Evolutionary conservation across 352 stramenopile species (phyloP).

Genomic region (Globisporangium heterothallicum): DNA sequence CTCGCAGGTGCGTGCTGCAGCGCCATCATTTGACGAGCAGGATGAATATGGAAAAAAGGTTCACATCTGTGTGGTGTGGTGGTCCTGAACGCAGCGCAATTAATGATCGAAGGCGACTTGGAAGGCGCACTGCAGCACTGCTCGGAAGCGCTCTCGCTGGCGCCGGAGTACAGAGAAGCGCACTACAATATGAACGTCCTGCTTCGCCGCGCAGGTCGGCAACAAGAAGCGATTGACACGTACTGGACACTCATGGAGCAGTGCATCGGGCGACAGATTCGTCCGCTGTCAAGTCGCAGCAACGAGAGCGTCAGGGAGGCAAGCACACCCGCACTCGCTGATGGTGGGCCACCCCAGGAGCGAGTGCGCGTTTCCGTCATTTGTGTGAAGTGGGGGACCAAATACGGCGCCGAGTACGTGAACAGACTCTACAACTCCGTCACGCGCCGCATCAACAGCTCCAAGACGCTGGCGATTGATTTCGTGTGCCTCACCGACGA

Average conservation of each 20-base stretch:
- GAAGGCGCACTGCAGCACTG: conserved; percentile 34
- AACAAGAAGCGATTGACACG: conserved; percentile 34
- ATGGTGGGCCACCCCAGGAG: conserved; percentile 77
- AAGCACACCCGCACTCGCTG: conserved; percentile 91
- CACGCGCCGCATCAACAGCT: conserved; percentile 19
- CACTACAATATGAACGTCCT: conserved; percentile 66
- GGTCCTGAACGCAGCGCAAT: conserved; percentile 18
- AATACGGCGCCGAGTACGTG: conserved; percentile 79
- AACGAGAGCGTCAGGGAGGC: neutral
- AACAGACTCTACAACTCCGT: conserved; percentile 60
- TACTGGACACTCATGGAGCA: conserved; percentile 72
- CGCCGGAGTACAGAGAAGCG: conserved; percentile 25
- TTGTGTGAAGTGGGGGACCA: conserved; percentile 85
- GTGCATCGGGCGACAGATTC: conserved; percentile 55
- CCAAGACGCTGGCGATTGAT: conserved; percentile 11
- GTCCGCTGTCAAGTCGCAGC: conserved; percentile 40
- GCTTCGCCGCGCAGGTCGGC: conserved; percentile 37
- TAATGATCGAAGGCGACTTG: conserved; percentile 28
- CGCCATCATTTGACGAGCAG: neutral
- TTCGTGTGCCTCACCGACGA: conserved; percentile 79
- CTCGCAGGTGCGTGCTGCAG: conserved; percentile 29
- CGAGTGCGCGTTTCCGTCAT: conserved; percentile 33
- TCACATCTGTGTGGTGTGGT: neutral
- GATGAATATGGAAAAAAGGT: neutral
- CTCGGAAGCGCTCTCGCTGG: conserved; percentile 23